A percentile compares a stretch with the other conserved stretches of the same genome.
These are phyloP conservation scores for Spizellomyces punctatus DNA, from an alignment of 192 early-diverging fungal species.

Conservation along the genomic window DNA sequence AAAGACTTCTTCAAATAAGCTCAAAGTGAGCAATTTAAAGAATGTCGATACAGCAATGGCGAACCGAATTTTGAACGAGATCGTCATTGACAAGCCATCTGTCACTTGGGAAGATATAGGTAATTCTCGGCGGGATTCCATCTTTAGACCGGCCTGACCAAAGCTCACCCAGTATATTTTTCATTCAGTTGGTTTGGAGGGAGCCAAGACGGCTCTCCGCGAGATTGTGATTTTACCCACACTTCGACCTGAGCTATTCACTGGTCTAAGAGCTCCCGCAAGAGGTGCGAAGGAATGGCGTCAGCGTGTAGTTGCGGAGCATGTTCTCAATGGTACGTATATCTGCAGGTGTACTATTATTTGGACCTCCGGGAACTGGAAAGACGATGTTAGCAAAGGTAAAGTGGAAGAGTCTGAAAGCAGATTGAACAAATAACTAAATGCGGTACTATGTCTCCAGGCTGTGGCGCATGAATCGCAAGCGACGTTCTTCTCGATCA, in stretches of 20 bases:
- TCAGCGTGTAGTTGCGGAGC: no score
- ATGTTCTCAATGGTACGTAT: neutral
- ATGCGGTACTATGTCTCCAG: constrained; percentile 16
- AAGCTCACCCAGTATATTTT: no score
- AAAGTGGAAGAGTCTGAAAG: neutral
- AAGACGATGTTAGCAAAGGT: constrained; percentile 63
- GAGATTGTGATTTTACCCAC: constrained; percentile 62
- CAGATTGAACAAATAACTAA: neutral
- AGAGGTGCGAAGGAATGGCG: constrained; percentile 9
- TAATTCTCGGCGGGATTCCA: constrained; percentile 6
- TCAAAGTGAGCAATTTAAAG: constrained; percentile 3
- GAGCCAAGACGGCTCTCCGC: constrained; percentile 51
- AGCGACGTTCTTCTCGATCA: constrained; percentile 58
- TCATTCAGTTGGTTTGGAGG: constrained; percentile 44
- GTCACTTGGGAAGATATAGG: constrained; percentile 57
- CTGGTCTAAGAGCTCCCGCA: constrained; percentile 55
- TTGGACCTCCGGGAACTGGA: constrained; percentile 60
- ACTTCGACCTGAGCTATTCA: constrained; percentile 59
- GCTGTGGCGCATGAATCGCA: constrained; percentile 54
- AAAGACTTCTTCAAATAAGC: neutral
- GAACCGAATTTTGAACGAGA: constrained; percentile 54
- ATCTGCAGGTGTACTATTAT: constrained; percentile 48
- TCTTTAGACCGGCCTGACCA: neutral
- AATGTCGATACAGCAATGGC: constrained; percentile 45
- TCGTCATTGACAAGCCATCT: constrained; percentile 46